A percentile compares a stretch with the other conserved stretches of the same genome.
Evolutionary conservation across 2,329 filamentous ascomycete species (phyloP).

Genomic region (Colletotrichum musae): DNA sequence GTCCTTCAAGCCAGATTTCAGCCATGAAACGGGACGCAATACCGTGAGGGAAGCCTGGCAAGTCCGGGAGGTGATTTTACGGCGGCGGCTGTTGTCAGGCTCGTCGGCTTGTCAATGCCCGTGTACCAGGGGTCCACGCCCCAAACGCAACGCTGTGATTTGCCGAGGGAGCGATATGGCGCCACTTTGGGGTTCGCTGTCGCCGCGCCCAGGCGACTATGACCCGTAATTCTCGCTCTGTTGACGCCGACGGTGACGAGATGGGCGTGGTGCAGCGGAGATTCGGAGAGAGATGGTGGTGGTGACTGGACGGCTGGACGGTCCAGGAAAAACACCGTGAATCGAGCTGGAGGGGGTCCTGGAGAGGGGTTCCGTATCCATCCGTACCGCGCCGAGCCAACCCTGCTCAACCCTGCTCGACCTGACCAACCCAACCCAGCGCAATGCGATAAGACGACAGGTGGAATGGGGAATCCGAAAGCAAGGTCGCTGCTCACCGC

Average conservation of each 20-base stretch:
- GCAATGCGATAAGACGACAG: conserved; percentile 19
- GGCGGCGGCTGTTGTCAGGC: conserved; percentile 34
- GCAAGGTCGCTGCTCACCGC: too few relatives aligned
- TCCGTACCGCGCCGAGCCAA: not conserved
- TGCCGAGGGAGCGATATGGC: conserved; percentile 25
- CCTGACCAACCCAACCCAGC: too few relatives aligned
- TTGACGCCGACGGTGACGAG: conserved; percentile 39
- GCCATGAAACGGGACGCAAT: conserved; percentile 40
- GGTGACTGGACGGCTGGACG: conserved; percentile 11
- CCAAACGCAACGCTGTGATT: conserved; percentile 28
- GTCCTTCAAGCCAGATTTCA: conserved; percentile 19
- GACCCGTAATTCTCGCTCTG: conserved; percentile 22
- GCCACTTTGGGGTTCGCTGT: conserved; percentile 25
- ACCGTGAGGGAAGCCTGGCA: conserved; percentile 5
- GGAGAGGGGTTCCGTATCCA: not conserved
- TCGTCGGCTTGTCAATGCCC: conserved; percentile 10
- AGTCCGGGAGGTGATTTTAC: conserved; percentile 7
- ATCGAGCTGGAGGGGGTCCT: not conserved
- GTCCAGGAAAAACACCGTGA: too few relatives aligned
- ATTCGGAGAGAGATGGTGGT: conserved; percentile 19
- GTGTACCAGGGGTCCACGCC: conserved; percentile 10
- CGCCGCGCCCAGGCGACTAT: conserved; percentile 23
- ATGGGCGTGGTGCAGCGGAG: conserved; percentile 27
- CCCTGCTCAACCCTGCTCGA: not conserved
- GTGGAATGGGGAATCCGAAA: not conserved